A percentile compares a stretch with the other conserved stretches of the same genome.
phyloP scores from a whole-genome alignment of 331 rosid genomes.

The Dryas integrifolia region DNA sequence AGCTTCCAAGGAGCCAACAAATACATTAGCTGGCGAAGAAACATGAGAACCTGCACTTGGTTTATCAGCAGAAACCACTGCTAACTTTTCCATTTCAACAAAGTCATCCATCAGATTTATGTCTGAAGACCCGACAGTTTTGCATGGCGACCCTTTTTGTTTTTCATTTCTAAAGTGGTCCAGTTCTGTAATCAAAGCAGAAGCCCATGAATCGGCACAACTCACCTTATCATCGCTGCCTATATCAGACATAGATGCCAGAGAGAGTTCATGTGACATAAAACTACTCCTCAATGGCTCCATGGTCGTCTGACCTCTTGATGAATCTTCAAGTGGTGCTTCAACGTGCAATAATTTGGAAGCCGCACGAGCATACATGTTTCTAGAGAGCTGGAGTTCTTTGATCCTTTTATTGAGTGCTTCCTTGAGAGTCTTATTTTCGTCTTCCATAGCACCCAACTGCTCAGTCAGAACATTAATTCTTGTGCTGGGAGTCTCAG shows the following conservation, averaged over 20 bases:
- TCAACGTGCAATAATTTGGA: conserved; percentile 52
- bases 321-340: conserved; percentile 41
- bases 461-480: conserved; percentile 52
- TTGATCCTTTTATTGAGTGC: conserved; percentile 57
- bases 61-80: conserved; percentile 65
- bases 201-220: conserved; percentile 74
- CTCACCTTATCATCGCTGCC: conserved; percentile 77
- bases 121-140: conserved; percentile 53
- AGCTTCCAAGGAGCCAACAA: conserved; percentile 35
- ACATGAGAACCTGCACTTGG: conserved; percentile 32
- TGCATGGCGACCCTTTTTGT: conserved; percentile 44
- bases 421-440: conserved; percentile 65
- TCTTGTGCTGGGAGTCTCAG: conserved; percentile 47
- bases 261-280: conserved; percentile 44
- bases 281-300: conserved; percentile 45
- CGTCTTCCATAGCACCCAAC: conserved; percentile 69
- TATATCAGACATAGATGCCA: conserved; percentile 54
- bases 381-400: conserved; percentile 67
- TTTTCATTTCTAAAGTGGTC: conserved; percentile 60
- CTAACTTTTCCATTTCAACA: conserved; percentile 88
- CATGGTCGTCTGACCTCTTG: conserved; percentile 36
- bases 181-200: conserved; percentile 72
- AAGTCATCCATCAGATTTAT: conserved; percentile 87
- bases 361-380: conserved; percentile 57
- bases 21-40: conserved; percentile 41